Base-by-base conservation (phyloP, 2,329 filamentous ascomycete genomes). In the Dothistroma pini region DNA sequence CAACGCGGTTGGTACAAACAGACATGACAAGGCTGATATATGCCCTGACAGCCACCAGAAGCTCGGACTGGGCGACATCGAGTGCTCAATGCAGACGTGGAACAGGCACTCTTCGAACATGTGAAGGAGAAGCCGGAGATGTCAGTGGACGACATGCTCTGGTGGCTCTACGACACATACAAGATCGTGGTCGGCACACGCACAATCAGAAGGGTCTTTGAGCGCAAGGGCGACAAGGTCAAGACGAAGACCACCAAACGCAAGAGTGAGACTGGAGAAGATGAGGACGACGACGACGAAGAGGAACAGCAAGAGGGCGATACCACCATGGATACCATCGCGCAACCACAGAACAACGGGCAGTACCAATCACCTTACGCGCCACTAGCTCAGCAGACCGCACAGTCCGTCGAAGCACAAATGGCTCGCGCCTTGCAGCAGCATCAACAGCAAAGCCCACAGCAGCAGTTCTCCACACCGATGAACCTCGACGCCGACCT, bases 121-220 rank as follows among this genome's bases (percentile, higher is more conserved):
- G 70, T 73, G 25, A 70, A 70, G 38, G 64, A 69, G 47, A 72
- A 74, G 53, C 72, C 71, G 54, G 71, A 73, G 35, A 66, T 74
- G 66, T 71, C 71, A 11, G 72, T 75, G 52, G 73, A 75, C 55
- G 73, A 75, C 59, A 75, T 75, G 72, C 67, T 75, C 11, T 75
- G 73, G 73, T 75, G 73, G 72, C 63, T 75, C 9, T 74, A 75
- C 66, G 72, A 75, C 48, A 69, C 66, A 1, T 70, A 74, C 61
- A 68, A 73, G 64, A 72, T 75, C 32, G 73, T 75, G 21, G 73
- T 75, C 44, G 73, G 72, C 54, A 74, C 73, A 32, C 67, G 73
- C 25, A 75, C 73, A 12, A 74, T 75, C 41, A 68, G 73, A 0
- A 68, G 73, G n/a, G 73, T 74, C 22, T 75, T 75, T 55, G 73